These are phyloP conservation scores for Fusarium robinianum DNA, from an alignment of 2,329 filamentous ascomycete genomes.

Conservation along the genomic window DNA sequence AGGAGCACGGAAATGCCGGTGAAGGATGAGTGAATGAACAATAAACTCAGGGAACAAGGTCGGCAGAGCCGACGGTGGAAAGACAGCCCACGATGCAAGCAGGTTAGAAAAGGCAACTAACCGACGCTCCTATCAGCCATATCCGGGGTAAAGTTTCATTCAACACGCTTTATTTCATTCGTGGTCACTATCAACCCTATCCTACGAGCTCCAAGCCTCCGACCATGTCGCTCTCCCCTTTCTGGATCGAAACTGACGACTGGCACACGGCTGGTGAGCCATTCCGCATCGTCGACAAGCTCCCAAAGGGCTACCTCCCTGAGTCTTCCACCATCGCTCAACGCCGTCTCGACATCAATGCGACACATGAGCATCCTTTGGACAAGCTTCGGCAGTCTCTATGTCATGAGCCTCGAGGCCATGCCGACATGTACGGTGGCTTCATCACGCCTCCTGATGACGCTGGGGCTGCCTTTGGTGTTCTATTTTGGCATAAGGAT, in stretches of 20 bases:
- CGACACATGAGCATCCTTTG: slow-evolving; percentile 6
- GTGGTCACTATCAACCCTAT: too few relatives aligned
- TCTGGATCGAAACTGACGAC: slow-evolving; percentile 33
- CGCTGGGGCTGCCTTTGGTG: slow-evolving; percentile 29
- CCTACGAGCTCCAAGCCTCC: too few relatives aligned
- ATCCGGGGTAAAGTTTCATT: too few relatives aligned
- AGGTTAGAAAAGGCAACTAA: too few relatives aligned
- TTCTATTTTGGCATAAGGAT: slow-evolving; percentile 38
- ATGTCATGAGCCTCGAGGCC: slow-evolving; percentile 24
- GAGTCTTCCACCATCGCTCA: slow-evolving; percentile 21
- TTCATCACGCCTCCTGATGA: slow-evolving; percentile 34
- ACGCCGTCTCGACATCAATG: slow-evolving; percentile 3
- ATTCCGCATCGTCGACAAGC: slow-evolving; percentile 29
- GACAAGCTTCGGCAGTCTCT: slow-evolving; percentile 20
- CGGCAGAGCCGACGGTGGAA: too few relatives aligned
- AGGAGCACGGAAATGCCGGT: too few relatives aligned
- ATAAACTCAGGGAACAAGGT: too few relatives aligned
- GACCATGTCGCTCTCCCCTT: too few relatives aligned
- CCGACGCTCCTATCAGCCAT: too few relatives aligned
- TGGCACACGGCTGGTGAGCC: slow-evolving; percentile 37
- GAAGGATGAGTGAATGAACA: too few relatives aligned
- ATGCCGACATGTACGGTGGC: slow-evolving; percentile 35
- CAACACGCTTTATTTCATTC: too few relatives aligned
- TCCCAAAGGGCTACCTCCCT: slow-evolving; percentile 1
- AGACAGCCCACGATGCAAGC: too few relatives aligned